Conservation (phyloP, 208 protist species). For the Endotrypanum monterogeii region DNA sequence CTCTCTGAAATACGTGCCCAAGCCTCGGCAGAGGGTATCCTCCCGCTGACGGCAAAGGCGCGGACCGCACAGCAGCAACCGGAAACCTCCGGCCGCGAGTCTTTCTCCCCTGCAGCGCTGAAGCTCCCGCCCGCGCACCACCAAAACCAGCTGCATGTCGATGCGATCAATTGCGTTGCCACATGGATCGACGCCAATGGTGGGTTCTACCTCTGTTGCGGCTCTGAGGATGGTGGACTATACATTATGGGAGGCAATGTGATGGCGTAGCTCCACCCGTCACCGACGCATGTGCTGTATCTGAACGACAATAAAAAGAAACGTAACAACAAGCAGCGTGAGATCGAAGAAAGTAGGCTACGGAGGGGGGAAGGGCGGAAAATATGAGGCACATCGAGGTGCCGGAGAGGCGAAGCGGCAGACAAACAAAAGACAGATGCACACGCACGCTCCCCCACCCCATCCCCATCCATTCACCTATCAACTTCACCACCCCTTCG, state of each 20-base stretch:
- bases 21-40: constrained; percentile 22
- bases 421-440: no score
- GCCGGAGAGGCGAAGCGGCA: no score
- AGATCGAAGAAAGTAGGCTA: no score
- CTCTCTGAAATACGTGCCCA: constrained; percentile 16
- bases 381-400: background rate
- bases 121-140: constrained; percentile 23
- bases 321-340: no score
- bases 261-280: background rate
- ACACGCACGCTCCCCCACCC: no score
- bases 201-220: constrained; percentile 51
- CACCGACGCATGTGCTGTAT: background rate
- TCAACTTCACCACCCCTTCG: no score
- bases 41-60: constrained; percentile 9
- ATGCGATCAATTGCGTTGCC: constrained; percentile 74
- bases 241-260: constrained; percentile 46
- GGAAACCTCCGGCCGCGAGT: background rate
- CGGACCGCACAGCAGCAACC: constrained; percentile 19
- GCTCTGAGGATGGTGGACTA: constrained; percentile 53
- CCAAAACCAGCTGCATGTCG: constrained; percentile 44
- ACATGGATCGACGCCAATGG: constrained; percentile 45
- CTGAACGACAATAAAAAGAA: no score
- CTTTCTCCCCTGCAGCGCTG: background rate
- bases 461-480: no score
- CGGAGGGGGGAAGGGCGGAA: no score